Evolutionary conservation across 306 rosid species (phyloP).

Genomic region (Cucurbita pepo): DNA sequence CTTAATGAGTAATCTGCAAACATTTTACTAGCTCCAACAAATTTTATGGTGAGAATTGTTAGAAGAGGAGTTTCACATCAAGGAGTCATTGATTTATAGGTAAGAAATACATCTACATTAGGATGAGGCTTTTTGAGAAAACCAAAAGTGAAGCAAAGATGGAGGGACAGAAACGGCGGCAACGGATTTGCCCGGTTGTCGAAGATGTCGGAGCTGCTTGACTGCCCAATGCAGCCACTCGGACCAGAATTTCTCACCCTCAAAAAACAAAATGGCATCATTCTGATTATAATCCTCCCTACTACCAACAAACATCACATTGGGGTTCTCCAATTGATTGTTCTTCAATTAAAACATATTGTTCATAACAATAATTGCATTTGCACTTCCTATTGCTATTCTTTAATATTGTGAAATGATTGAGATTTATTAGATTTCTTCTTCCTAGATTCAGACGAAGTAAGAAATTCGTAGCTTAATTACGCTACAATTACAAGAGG

Average conservation of each 20-base stretch:
- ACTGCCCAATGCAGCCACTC: slow-evolving; percentile 75
- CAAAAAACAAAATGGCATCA: slow-evolving; percentile 79
- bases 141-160: neutral
- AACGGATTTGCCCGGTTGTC: slow-evolving; percentile 68
- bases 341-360: slow-evolving; percentile 8
- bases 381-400: no score
- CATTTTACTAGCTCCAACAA: slow-evolving; percentile 22
- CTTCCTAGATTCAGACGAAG: no score
- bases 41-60: no score
- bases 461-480: no score
- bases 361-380: no score
- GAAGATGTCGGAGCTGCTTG: slow-evolving; percentile 67
- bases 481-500: no score
- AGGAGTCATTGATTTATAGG: no score
- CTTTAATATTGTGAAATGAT: no score
- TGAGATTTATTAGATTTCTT: no score
- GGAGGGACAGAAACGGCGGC: slow-evolving; percentile 20
- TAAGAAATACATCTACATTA: no score
- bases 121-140: no score
- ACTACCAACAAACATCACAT: slow-evolving; percentile 45
- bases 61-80: no score
- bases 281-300: slow-evolving; percentile 75
- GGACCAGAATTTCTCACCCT: slow-evolving; percentile 54
- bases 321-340: slow-evolving; percentile 70
- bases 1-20: slow-evolving; percentile 26